These are phyloP conservation scores for Solanum dulcamara DNA, from an alignment of 257 asterid genomes.

Conservation along the genomic window DNA sequence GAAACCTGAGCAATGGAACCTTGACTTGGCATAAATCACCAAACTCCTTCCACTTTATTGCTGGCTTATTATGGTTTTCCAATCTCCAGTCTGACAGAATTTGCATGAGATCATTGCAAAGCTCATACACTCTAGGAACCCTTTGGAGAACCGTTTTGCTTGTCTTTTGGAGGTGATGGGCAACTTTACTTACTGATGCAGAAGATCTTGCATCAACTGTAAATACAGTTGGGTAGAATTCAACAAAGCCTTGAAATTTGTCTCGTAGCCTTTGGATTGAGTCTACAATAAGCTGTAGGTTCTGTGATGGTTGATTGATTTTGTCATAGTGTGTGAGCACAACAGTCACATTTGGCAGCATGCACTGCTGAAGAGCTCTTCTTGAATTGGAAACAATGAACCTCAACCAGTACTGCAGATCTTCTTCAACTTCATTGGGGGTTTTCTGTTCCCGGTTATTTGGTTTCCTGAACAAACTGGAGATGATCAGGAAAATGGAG, in stretches of 20 bases:
- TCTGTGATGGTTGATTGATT: constrained; percentile 36
- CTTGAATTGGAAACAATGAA: constrained; percentile 61
- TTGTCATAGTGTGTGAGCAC: constrained; percentile 74
- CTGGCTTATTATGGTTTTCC: constrained; percentile 54
- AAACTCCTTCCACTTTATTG: constrained; percentile 72
- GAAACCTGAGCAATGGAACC: constrained; percentile 55
- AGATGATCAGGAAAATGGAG: constrained; percentile 42
- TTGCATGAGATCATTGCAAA: constrained; percentile 51
- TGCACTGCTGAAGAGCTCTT: constrained; percentile 64
- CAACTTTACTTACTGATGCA: constrained; percentile 57
- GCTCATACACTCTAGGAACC: constrained; percentile 69
- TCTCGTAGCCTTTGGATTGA: constrained; percentile 47
- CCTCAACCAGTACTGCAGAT: constrained; percentile 71
- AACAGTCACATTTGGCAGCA: constrained; percentile 66
- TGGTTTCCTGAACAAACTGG: constrained; percentile 54
- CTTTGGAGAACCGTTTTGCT: constrained; percentile 50
- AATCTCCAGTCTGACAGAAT: constrained; percentile 49
- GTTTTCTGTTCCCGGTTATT: constrained; percentile 49
- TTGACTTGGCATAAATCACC: constrained; percentile 71
- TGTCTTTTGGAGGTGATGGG: constrained; percentile 50
- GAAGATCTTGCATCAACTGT: constrained; percentile 90
- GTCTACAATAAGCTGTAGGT: constrained; percentile 28
- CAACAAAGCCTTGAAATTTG: constrained; percentile 50
- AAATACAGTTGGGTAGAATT: constrained; percentile 68
- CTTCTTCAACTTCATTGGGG: constrained; percentile 54